These are phyloP conservation scores for Ogataea salicorniae DNA, from an alignment of 805 yeast species.

Conservation along the genomic window DNA sequence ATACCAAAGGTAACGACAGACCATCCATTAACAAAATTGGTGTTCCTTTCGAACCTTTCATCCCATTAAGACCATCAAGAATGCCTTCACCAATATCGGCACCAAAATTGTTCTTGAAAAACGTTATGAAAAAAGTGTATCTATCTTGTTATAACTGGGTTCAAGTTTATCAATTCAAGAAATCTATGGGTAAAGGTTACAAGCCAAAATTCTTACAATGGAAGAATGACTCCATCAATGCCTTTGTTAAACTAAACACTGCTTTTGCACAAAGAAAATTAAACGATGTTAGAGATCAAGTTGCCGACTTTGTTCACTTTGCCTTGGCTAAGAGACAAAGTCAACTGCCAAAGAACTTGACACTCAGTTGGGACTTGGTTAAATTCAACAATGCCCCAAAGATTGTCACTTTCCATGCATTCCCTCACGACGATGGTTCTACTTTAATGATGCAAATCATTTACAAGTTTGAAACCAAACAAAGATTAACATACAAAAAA, in stretches of 20 bases:
- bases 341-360: constrained; percentile 51
- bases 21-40: constrained; percentile 32
- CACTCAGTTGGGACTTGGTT: constrained; percentile 71
- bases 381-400: constrained; percentile 70
- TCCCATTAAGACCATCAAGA: constrained; percentile 45
- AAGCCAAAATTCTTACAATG: constrained; percentile 69
- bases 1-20: constrained; percentile 15
- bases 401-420: constrained; percentile 59
- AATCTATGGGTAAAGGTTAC: constrained; percentile 31
- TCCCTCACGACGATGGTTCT: constrained; percentile 38
- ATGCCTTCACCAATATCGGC: constrained; percentile 34
- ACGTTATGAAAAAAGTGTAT: constrained; percentile 58
- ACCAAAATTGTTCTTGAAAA: constrained; percentile 40
- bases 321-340: constrained; percentile 48
- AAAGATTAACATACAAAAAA: constrained; percentile 46
- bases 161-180: constrained; percentile 40
- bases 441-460: constrained; percentile 42
- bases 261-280: constrained; percentile 66
- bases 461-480: constrained; percentile 59
- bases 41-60: constrained; percentile 35
- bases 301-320: constrained; percentile 60
- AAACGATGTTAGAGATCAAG: constrained; percentile 36
- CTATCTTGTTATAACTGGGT: constrained; percentile 63
- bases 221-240: constrained; percentile 81
- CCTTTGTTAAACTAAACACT: constrained; percentile 71